A percentile compares a stretch with the other conserved stretches of the same genome.
Conservation (phyloP, 2,329 filamentous ascomycete species). For the Ceratocystis colombiana region DNA sequence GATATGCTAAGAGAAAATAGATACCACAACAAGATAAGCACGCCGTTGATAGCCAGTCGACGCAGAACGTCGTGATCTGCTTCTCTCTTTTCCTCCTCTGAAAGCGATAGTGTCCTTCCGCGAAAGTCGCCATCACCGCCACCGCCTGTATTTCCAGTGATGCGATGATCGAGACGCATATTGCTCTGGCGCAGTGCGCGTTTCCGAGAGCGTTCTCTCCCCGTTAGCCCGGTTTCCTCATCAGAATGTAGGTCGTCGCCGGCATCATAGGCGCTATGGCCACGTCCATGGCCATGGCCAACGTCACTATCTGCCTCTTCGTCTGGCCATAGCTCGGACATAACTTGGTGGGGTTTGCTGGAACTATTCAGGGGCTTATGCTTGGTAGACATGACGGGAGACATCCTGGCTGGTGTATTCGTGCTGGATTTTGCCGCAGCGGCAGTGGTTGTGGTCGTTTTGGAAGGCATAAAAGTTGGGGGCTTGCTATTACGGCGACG, state of each 20-base stretch:
- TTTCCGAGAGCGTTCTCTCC: slow-evolving; percentile 58
- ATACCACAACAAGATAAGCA: slow-evolving; percentile 79
- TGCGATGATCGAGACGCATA: slow-evolving; percentile 58
- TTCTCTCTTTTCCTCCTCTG: slow-evolving; percentile 62
- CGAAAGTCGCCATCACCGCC: background rate
- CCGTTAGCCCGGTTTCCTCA: slow-evolving; percentile 79
- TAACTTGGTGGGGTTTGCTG: background rate
- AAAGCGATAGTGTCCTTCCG: slow-evolving; percentile 39
- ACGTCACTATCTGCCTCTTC: slow-evolving; percentile 38
- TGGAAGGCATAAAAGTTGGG: background rate
- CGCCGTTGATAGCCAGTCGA: slow-evolving; percentile 60
- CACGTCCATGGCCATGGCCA: slow-evolving; percentile 31
- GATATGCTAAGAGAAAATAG: slow-evolving; percentile 89
- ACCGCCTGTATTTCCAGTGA: slow-evolving; percentile 35
- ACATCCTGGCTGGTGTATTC: background rate
- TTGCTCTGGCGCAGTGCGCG: slow-evolving; percentile 57
- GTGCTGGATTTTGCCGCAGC: background rate
- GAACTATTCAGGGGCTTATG: background rate
- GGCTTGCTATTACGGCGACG: slow-evolving; percentile 29
- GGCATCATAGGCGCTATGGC: slow-evolving; percentile 36
- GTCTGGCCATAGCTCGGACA: slow-evolving; percentile 26
- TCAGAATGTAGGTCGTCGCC: slow-evolving; percentile 72
- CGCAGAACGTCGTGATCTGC: slow-evolving; percentile 64
- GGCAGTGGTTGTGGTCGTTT: background rate
- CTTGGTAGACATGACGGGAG: background rate